Base-by-base conservation (phyloP, 805 yeast genomes). In the Candida pseudoglaebosa region DNA sequence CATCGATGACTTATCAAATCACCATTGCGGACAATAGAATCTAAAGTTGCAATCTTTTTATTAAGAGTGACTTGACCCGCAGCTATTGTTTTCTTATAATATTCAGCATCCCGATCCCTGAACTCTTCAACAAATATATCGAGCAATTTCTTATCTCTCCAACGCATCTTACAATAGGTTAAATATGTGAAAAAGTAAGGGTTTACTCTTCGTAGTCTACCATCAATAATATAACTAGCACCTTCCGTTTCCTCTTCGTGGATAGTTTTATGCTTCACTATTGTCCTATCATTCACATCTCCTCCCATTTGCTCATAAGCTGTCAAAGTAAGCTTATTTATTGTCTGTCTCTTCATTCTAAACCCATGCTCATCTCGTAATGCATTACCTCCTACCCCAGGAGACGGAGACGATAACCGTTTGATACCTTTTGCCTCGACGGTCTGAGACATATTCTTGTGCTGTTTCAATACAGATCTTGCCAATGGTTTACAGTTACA, bases 101-200 rank as follows among this genome's bases (percentile, higher is more conserved):
- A 84, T 7, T 70, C 74, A 28, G 75, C 75, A 9, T 81, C 79
- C 41, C 84, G 70, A 51, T 90, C 93, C 42, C 99, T 67, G 54
- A 95, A 93, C 59, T 93, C 99, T 24, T 73, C 73, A 4, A 79
- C 65, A 53, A 95, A 93, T 2, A 93, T 78, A 40, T 93, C 97
- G 4, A 88, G 46, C 24, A 93, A 59, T 15, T 78, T 78, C n/a
- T 87, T 67, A 49, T 83, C 90, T 49, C 91, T 73, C 99, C 99
- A 93, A 53, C 99, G 70, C 54, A 74, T 64, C 59, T 93, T 93
- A 61, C 97, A 90, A 54, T 82, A 86, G 0, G 99, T 93, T 60
- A 87, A 70, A 55, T 93, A 91, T 0, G 95, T 89, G 67, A 78
- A 91, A 53, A 72, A 84, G 57, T 93, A 93, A 0, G 99, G 98